Evolutionary conservation across 2,329 filamentous ascomycete genomes (phyloP).

Genomic region (Colletotrichum viniferum): DNA sequence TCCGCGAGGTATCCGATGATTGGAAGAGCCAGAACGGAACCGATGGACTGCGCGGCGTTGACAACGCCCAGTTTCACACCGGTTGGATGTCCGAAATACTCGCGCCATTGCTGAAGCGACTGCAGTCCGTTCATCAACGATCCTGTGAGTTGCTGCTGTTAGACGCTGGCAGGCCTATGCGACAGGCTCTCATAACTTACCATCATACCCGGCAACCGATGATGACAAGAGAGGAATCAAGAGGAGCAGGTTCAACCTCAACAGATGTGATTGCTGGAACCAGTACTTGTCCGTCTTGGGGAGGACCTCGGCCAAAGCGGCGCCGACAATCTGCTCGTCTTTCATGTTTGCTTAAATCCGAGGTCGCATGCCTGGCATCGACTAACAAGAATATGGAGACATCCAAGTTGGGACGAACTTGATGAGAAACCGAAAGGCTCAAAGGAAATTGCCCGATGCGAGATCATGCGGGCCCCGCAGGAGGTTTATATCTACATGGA

Average conservation of each 20-base stretch:
- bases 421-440: background rate
- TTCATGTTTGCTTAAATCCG: background rate
- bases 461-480: background rate
- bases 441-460: background rate
- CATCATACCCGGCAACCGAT: conserved; percentile 14
- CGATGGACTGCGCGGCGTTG: conserved; percentile 47
- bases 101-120: conserved; percentile 36
- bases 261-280: conserved; percentile 47
- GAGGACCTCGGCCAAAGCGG: conserved; percentile 34
- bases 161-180: background rate
- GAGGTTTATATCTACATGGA: conserved; percentile 2
- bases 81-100: conserved; percentile 33
- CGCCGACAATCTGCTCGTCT: conserved; percentile 30
- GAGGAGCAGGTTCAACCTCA: conserved; percentile 47
- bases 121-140: conserved; percentile 46
- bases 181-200: background rate
- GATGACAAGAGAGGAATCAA: conserved; percentile 37
- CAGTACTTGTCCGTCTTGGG: conserved; percentile 44
- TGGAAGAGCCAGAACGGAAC: conserved; percentile 45
- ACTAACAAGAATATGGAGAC: background rate
- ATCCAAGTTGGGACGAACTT: background rate
- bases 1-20: conserved; percentile 42
- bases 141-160: conserved; percentile 21
- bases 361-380: background rate
- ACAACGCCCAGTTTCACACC: conserved; percentile 39